A percentile compares a stretch with the other conserved stretches of the same genome.
Conservation (phyloP, 305 asterid genomes). For the Solanum hybrid region DNA sequence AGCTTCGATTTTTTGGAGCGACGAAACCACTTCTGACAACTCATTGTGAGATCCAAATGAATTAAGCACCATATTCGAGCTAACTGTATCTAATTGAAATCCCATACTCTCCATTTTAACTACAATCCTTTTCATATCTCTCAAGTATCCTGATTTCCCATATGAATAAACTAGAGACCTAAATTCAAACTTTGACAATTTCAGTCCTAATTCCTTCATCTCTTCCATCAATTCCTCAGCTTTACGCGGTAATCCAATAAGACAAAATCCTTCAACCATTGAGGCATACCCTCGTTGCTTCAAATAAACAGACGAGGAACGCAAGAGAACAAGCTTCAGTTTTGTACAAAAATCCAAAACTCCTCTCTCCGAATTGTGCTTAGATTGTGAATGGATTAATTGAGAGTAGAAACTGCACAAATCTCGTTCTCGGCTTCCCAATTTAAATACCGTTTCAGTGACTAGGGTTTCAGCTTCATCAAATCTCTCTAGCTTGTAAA, state of each 20-base stretch:
- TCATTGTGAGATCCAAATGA: constrained; percentile 57
- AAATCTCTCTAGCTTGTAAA: constrained; percentile 38
- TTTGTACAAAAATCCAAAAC: constrained; percentile 28
- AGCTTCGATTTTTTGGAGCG: constrained; percentile 59
- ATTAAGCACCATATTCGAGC: constrained; percentile 73
- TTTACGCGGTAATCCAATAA: constrained; percentile 47
- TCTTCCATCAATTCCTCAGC: constrained; percentile 60
- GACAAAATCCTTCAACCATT: constrained; percentile 50
- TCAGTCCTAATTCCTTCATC: constrained; percentile 49
- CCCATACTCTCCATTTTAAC: constrained; percentile 48
- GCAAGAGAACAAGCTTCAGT: constrained; percentile 23
- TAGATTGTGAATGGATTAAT: constrained; percentile 46
- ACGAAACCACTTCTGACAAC: constrained; percentile 42
- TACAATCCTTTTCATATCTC: constrained; percentile 63
- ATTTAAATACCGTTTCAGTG: constrained; percentile 31
- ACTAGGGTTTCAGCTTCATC: constrained; percentile 46
- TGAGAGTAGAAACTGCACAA: constrained; percentile 56
- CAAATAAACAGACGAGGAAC: constrained; percentile 50
- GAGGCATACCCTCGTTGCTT: constrained; percentile 57
- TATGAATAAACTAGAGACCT: constrained; percentile 60
- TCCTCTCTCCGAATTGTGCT: constrained; percentile 37
- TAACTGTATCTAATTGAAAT: constrained; percentile 57
- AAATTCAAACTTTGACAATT: constrained; percentile 46
- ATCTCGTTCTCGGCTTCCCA: constrained; percentile 49
- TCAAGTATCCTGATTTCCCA: constrained; percentile 56